Conservation (phyloP, 768 basidiomycete species). For the Xerocomus spinulosus region DNA sequence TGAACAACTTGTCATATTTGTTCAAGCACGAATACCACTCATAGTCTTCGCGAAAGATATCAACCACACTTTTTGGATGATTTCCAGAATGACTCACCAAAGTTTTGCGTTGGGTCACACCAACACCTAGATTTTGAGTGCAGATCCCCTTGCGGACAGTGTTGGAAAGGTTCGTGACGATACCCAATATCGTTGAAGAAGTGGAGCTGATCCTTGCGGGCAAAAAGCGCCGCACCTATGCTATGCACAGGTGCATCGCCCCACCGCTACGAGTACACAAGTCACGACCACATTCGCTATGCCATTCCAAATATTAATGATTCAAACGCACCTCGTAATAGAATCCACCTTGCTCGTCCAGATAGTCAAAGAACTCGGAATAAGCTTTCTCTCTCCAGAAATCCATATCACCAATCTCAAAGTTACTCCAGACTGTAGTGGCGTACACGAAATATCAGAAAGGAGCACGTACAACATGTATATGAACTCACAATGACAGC, state of each 20-base stretch:
- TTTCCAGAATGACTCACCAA: conserved; percentile 44
- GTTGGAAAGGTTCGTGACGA: conserved; percentile 73
- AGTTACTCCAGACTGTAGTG: conserved; percentile 61
- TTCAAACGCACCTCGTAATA: conserved; percentile 71
- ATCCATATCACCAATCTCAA: conserved; percentile 85
- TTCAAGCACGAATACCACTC: conserved; percentile 89
- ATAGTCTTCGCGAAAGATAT: conserved; percentile 47
- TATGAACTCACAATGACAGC: conserved; percentile 72
- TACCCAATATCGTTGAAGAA: conserved; percentile 88
- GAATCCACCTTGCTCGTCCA: conserved; percentile 82
- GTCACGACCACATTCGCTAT: neutral
- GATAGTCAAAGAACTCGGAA: conserved; percentile 73
- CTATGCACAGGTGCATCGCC: conserved; percentile 88
- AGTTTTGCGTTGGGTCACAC: conserved; percentile 66
- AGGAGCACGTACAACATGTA: neutral
- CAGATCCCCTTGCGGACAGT: conserved; percentile 56
- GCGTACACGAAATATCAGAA: conserved; percentile 11
- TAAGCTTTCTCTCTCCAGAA: conserved; percentile 88
- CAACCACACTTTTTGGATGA: neutral
- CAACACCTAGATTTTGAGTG: conserved; percentile 63
- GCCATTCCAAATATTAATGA: neutral
- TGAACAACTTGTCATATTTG: conserved; percentile 64
- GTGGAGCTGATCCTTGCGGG: conserved; percentile 68
- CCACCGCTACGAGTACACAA: conserved; percentile 48
- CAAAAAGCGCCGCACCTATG: conserved; percentile 75